Base-by-base conservation (phyloP, 805 yeast species). In the Kuraishia hungarica region DNA sequence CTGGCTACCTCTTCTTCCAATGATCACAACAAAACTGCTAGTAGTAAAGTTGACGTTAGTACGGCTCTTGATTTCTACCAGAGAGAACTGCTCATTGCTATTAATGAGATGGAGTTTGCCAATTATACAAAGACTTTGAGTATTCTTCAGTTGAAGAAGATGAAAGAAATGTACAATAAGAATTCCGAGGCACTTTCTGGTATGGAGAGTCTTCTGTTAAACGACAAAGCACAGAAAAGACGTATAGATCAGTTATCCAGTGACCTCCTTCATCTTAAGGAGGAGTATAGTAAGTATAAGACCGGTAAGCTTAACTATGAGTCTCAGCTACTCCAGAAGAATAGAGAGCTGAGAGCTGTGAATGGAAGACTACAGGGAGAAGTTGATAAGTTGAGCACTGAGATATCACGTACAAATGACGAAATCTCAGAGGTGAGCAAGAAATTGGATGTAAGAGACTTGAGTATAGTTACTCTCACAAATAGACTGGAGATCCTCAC, bases 61-160 rank as follows among this genome's bases (percentile, higher is more conserved):
- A 50, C 60, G 2, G 49, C 59, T 5, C 43, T 62, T 15, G 78
- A 77, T 46, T 82, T 75, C 59, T 82, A 79, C 57, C 80, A 80
- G 54, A 71, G 89, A 55, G 89, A 86, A 61, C 67, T 84, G 17
- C 64, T 84, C 54, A 70, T 84, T 43, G 61, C 75, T 56, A 76
- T 76, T 53, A 86, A 85, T 64, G 90, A 85, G 62, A 69, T 82
- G 46, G 86, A 83, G 52, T 85, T 86, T 60, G 72, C 81, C 2
- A 73, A 76, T 52, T 83, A 80, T 64, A 62, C 82, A 60, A 79
- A 78, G 52, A 72, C 77, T 53, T 70, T 80, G 56, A 73, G 53
- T 22, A 29, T 57, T 21, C 10, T 22, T 7, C 29, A 35, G 47
- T 43, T 26, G 22, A 23, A 46, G 21, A 29, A 35, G 21, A 39